Evolutionary conservation across 495 filamentous ascomycete genomes (phyloP).

Genomic region (Penicillium steckii): DNA sequence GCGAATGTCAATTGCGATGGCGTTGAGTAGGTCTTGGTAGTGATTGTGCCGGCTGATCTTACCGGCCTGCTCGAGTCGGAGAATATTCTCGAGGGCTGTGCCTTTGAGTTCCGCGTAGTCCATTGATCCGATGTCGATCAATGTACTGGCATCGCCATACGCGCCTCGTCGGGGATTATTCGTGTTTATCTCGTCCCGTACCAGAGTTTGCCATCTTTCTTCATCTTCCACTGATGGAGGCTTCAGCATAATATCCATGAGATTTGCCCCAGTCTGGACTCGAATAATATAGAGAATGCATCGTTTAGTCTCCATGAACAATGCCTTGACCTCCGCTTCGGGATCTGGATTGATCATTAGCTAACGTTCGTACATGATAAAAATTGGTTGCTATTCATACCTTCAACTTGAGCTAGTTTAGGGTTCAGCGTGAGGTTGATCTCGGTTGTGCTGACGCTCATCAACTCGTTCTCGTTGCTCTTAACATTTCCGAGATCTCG

Average conservation of each 20-base stretch:
- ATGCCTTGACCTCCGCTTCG: slow-evolving; percentile 82
- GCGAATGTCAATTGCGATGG: slow-evolving; percentile 93
- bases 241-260: slow-evolving; percentile 94
- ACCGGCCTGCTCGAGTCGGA: slow-evolving; percentile 78
- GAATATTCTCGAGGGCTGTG: slow-evolving; percentile 89
- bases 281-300: slow-evolving; percentile 98
- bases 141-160: slow-evolving; percentile 82
- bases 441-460: slow-evolving; percentile 81
- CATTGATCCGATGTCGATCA: slow-evolving; percentile 87
- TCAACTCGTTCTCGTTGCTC: slow-evolving; percentile 90
- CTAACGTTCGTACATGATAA: background rate
- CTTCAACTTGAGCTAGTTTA: slow-evolving; percentile 84
- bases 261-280: slow-evolving; percentile 85
- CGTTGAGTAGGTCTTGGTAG: slow-evolving; percentile 96
- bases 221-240: slow-evolving; percentile 86
- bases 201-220: slow-evolving; percentile 76
- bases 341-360: slow-evolving; percentile 55
- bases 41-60: slow-evolving; percentile 87
- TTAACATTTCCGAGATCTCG: slow-evolving; percentile 93
- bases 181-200: slow-evolving; percentile 77
- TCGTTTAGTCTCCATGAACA: slow-evolving; percentile 98
- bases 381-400: slow-evolving; percentile 29
- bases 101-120: slow-evolving; percentile 90
- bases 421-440: slow-evolving; percentile 90
- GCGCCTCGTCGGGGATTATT: slow-evolving; percentile 71